Evolutionary conservation across 2,329 filamentous ascomycete genomes (phyloP).

Genomic region (Nakataea oryzae): DNA sequence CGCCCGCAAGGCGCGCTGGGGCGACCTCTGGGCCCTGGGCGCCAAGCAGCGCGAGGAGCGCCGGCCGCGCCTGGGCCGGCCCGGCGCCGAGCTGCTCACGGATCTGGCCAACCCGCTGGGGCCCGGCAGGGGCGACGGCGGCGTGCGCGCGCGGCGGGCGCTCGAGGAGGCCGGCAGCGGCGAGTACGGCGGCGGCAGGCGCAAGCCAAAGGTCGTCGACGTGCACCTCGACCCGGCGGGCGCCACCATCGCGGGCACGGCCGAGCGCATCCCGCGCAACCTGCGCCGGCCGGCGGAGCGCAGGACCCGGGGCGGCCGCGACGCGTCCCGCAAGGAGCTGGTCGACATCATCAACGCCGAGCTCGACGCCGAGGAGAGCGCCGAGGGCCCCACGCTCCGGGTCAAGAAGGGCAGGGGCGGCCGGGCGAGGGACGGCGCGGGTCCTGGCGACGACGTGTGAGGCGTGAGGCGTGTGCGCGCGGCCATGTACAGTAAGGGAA

Average conservation of each 20-base stretch:
- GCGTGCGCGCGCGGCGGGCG: conserved; percentile 27
- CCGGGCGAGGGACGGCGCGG: neutral
- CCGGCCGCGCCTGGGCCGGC: conserved; percentile 47
- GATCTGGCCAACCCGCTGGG: conserved; percentile 6
- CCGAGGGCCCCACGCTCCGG: neutral
- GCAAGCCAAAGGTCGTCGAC: conserved; percentile 25
- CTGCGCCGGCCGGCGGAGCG: neutral
- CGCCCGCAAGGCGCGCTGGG: conserved; percentile 83
- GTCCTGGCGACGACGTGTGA: neutral
- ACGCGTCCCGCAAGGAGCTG: neutral
- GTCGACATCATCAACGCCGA: neutral
- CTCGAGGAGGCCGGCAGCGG: conserved; percentile 9
- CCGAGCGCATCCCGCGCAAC: conserved; percentile 14
- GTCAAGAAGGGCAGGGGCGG: neutral
- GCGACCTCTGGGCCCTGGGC: conserved; percentile 89
- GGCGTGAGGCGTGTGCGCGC: too few species aligned
- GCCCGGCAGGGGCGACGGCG: conserved; percentile 28
- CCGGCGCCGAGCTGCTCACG: conserved; percentile 12
- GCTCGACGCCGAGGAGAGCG: neutral
- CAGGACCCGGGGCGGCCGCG: neutral
- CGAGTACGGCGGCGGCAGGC: conserved; percentile 20
- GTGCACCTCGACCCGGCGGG: conserved; percentile 22
- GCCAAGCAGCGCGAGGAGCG: conserved; percentile 71
- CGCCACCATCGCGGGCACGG: conserved; percentile 24
- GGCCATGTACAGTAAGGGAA: neutral